Percentiles rank a stretch among this genome's conserved stretches.
Conservation (phyloP, 2,329 filamentous ascomycete genomes). For the Emericellopsis cladophorae region DNA sequence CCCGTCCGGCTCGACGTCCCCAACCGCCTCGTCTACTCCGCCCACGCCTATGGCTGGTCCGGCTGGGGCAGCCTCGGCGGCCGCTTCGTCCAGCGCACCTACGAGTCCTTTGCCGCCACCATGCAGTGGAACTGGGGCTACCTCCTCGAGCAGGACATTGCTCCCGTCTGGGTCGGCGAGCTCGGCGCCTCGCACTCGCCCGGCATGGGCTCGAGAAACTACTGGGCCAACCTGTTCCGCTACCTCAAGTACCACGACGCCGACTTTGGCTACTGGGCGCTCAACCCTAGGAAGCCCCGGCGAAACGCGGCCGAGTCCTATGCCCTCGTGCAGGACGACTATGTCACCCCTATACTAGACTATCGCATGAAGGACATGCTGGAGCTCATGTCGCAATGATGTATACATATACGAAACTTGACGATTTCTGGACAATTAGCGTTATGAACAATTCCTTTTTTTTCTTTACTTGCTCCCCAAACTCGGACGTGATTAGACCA, state of each 20-base stretch:
- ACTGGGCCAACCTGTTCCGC: slow-evolving; percentile 51
- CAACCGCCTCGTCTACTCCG: slow-evolving; percentile 50
- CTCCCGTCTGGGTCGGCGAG: slow-evolving; percentile 57
- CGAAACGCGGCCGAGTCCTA: slow-evolving; percentile 46
- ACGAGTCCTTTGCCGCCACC: slow-evolving; percentile 46
- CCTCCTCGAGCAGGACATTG: slow-evolving; percentile 30
- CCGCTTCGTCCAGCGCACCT: slow-evolving; percentile 46
- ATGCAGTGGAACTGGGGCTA: slow-evolving; percentile 58
- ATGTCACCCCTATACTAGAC: slow-evolving; percentile 48
- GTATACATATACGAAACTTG: neutral
- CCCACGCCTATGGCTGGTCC: slow-evolving; percentile 58
- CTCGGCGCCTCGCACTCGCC: slow-evolving; percentile 45
- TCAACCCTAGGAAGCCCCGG: slow-evolving; percentile 53
- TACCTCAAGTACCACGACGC: slow-evolving; percentile 45
- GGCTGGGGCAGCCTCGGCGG: slow-evolving; percentile 52
- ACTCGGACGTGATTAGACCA: too few relatives aligned
- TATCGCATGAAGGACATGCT: slow-evolving; percentile 51
- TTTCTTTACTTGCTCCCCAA: too few relatives aligned
- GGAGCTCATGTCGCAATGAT: slow-evolving; percentile 29
- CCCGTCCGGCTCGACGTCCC: slow-evolving; percentile 44
- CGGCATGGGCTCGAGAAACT: slow-evolving; percentile 44
- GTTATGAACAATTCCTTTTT: too few relatives aligned
- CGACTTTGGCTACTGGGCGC: slow-evolving; percentile 59
- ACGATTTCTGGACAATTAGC: neutral
- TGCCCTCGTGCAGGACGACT: slow-evolving; percentile 49